Evolutionary conservation across 352 stramenopile species (phyloP), one percentile per base, ranked within the genome.

Genomic region (Phytophthora pluvialis): DNA sequence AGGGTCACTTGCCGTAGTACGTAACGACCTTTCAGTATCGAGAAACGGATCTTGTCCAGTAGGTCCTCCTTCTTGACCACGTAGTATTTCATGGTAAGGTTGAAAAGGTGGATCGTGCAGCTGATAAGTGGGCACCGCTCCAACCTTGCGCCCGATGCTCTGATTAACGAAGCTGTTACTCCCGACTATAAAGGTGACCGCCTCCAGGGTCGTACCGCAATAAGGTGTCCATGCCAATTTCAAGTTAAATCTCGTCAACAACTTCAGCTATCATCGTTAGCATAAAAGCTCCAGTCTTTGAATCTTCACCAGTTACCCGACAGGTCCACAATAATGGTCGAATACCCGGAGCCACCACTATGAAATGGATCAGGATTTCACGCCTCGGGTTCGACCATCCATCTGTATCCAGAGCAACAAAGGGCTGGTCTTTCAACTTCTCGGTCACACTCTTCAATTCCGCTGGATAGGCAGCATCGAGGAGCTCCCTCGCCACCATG

Each of bases 341-440:
- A 31, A 47, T 57, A 4, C 31, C n/a, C 1, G 38, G 46, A 18
- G 47, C 47, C 18, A 39, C 40, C 2, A 64, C 16, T 11, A 58
- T 57, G 26, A 57, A 53, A 15, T 64, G 52, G 1, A 64, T 52
- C 6, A 57, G 25, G 15, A 38, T 57, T 18, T 64, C 33, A 5
- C 39, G 38, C 1, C 39, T 25, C 13, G 57, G 57, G 16, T 64
- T 64, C 29, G 47, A 42, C 48, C 57, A 58, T 3, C 47, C 40
- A n/a, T 59, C 47, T 10, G 57, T 39, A 12, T 54, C 25, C 3
- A 65, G n/a, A 26, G 46, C 39, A 13, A 59, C 38, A 33, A 44
- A 54, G 15, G 18, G 31, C 11, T 18, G 13, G 7, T 54, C 18
- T 29, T 40, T 62, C 8, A 52, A 16, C 38, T 18, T 29, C 7